phyloP scores from a whole-genome alignment of 768 basidiomycete genomes.

The Rhizopogon salebrosus region DNA sequence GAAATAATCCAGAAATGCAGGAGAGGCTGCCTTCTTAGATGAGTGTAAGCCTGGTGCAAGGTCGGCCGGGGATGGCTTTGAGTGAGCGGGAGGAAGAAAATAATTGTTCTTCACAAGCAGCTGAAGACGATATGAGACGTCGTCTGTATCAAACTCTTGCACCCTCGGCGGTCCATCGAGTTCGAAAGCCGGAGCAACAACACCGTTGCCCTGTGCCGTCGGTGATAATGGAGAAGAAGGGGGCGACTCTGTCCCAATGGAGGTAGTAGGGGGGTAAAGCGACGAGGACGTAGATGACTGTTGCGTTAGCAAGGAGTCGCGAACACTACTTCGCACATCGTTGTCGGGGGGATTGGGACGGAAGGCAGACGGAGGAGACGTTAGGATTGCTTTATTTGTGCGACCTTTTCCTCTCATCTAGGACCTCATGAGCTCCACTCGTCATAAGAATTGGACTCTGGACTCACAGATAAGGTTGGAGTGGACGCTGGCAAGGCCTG shows the following conservation, averaged over 20 bases:
- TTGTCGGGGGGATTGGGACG: slow-evolving; percentile 20
- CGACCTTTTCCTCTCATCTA: slow-evolving; percentile 32
- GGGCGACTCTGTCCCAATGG: slow-evolving; percentile 59
- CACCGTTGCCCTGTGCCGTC: slow-evolving; percentile 34
- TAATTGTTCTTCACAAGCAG: slow-evolving; percentile 85
- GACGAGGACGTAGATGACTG: slow-evolving; percentile 71
- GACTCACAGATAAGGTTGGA: not conserved
- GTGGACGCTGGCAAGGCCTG: not conserved
- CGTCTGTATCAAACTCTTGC: slow-evolving; percentile 61
- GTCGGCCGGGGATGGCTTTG: slow-evolving; percentile 69
- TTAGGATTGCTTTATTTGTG: slow-evolving; percentile 27
- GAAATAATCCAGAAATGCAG: slow-evolving; percentile 64
- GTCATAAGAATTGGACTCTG: not conserved
- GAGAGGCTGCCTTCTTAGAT: slow-evolving; percentile 42
- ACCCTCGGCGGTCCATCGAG: slow-evolving; percentile 41
- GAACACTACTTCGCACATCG: slow-evolving; percentile 48
- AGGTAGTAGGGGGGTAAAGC: slow-evolving; percentile 70
- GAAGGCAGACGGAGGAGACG: slow-evolving; percentile 30
- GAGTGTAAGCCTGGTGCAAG: slow-evolving; percentile 36
- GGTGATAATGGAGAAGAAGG: slow-evolving; percentile 54
- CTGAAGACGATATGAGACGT: slow-evolving; percentile 79
- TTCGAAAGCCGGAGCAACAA: slow-evolving; percentile 42
- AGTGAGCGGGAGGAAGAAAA: slow-evolving; percentile 83
- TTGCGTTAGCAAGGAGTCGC: slow-evolving; percentile 53
- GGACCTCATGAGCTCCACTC: slow-evolving; percentile 4